Evolutionary conservation across 148 eudicot species (phyloP), one percentile per base, ranked within the genome.

Genomic region (Agrostemma githago): DNA sequence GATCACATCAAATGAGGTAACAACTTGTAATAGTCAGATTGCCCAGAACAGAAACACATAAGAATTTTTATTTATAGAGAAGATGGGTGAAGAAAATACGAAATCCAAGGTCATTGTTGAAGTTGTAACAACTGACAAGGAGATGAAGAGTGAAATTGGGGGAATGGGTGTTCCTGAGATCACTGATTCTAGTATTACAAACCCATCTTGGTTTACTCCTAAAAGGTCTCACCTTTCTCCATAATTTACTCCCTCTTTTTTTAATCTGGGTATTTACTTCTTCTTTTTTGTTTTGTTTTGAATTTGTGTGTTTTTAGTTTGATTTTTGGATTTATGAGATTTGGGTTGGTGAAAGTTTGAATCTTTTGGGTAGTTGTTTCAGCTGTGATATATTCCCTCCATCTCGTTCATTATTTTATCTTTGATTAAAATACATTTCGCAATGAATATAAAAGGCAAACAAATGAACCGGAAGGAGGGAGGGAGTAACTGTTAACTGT

Each of bases 181-280:
- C 20, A 70, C 66, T 71, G 66, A 83, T 20, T 79, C 77, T 14
- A 74, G 64, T 77, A 56, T 87, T 77, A 56, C 87, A 41, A 80
- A 81, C 0, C 90, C 92, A 70, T 87, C 96, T 12, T 90, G 98
- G 98, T 88, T 89, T 75, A 89, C 92, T 43, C 93, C 96, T 34
- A 83, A 78, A 84, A 90, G 96, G 98, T 90, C 42, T 42, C 9
- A 43, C 10, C 43, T 72, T 78, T 77, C 19, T 43, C 41, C 20
- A 0, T 46, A 16, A 17, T 6, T 64, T 37, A 26, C 9, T 38
- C 38, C 15, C 6, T 8, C 20, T 66, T 21, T 7, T 38, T 26
- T 26, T 26, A 26, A 26, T 26, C 34, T 58, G 16, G 37, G 70
- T 37, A 41, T 72, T 37, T 21, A 19, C 42, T 37, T 20, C 20